Conservation (phyloP, 768 basidiomycete genomes). For the Paxillus ammoniavirescens region DNA sequence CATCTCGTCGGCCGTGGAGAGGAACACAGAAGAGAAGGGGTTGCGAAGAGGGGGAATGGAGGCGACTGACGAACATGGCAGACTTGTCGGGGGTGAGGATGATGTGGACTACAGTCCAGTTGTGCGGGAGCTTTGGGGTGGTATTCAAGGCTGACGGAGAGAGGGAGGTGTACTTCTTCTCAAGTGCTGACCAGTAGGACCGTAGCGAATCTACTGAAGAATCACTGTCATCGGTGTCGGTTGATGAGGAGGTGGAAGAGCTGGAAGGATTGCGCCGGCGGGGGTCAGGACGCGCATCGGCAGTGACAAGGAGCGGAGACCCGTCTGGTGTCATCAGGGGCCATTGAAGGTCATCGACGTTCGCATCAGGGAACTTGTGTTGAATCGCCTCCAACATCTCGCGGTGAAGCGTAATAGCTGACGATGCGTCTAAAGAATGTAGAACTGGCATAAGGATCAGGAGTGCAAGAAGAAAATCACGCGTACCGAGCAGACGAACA, state of each 20-base stretch:
- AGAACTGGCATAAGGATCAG: not conserved
- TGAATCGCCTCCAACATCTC: constrained; percentile 85
- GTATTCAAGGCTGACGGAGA: constrained; percentile 36
- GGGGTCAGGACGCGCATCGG: constrained; percentile 15
- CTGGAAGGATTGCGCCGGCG: constrained; percentile 19
- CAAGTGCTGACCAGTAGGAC: constrained; percentile 63
- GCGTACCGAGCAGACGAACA: constrained; percentile 60
- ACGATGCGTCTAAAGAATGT: constrained; percentile 56
- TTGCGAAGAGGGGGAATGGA: constrained; percentile 48
- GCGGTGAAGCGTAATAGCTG: constrained; percentile 75
- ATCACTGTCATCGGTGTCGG: constrained; percentile 37
- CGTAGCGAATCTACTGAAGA: constrained; percentile 37
- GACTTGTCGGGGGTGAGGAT: constrained; percentile 80
- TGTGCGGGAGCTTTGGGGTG: constrained; percentile 53
- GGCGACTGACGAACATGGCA: constrained; percentile 81
- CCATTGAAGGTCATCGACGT: constrained; percentile 73
- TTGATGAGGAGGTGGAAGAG: constrained; percentile 15
- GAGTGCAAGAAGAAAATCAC: not conserved
- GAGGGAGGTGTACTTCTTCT: constrained; percentile 46
- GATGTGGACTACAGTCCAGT: constrained; percentile 86
- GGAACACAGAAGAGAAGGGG: constrained; percentile 90
- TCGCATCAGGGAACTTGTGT: constrained; percentile 55
- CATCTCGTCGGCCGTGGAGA: constrained; percentile 76
- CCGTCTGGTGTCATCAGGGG: constrained; percentile 52
- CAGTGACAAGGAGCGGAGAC: constrained; percentile 30